Percentiles rank a stretch among this genome's conserved stretches.
Conservation (phyloP, 345 rosid genomes). For the Dipteronia sinensis region DNA sequence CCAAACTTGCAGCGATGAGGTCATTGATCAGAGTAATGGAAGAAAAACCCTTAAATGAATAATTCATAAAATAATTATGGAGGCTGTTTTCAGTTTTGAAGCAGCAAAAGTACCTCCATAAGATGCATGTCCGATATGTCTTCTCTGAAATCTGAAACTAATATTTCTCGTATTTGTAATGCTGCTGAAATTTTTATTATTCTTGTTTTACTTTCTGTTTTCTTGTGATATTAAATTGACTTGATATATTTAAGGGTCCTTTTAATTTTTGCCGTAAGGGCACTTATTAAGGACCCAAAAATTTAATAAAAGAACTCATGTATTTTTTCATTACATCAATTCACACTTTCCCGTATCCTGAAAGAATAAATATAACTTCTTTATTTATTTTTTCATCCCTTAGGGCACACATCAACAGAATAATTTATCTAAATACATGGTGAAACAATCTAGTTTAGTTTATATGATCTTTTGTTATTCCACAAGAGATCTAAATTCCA, state of each 20-base stretch:
- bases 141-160: neutral
- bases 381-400: neutral
- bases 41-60: conserved; percentile 1
- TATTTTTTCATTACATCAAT: neutral
- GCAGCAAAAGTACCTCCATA: conserved; percentile 3
- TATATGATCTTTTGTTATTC: too few relatives aligned
- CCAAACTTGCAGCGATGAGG: neutral
- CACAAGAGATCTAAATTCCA: neutral
- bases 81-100: neutral
- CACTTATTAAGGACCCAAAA: neutral
- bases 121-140: conserved; percentile 8
- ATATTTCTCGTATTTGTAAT: neutral
- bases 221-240: neutral
- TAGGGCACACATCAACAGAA: neutral
- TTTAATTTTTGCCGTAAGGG: neutral
- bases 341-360: neutral
- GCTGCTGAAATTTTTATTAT: conserved; percentile 1
- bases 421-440: too few relatives aligned
- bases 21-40: neutral
- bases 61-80: neutral
- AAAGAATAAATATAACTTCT: too few relatives aligned
- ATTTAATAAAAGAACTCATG: too few relatives aligned
- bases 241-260: neutral
- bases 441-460: too few relatives aligned
- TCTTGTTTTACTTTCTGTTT: conserved; percentile 6